These are phyloP conservation scores for Naumovozyma baii DNA, from an alignment of 805 yeast species.

Conservation along the genomic window DNA sequence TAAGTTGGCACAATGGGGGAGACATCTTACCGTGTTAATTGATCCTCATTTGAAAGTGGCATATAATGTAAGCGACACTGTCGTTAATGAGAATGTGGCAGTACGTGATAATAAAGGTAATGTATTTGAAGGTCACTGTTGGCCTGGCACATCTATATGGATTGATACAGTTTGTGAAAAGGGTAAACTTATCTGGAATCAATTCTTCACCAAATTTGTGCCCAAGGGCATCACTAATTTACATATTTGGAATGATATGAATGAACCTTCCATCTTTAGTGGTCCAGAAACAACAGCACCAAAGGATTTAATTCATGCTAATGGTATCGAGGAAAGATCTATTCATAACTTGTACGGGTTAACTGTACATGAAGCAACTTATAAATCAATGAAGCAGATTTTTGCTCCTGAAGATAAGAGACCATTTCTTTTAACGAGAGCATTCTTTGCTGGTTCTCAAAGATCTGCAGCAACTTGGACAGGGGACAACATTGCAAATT, in stretches of 20 bases:
- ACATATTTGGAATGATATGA: slow-evolving; percentile 96
- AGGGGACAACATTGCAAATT: slow-evolving; percentile 88
- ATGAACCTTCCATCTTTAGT: slow-evolving; percentile 88
- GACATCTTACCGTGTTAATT: slow-evolving; percentile 74
- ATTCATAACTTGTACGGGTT: slow-evolving; percentile 80
- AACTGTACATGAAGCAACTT: slow-evolving; percentile 73
- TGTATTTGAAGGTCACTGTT: slow-evolving; percentile 76
- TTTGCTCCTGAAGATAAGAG: slow-evolving; percentile 40
- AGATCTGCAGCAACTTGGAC: slow-evolving; percentile 93
- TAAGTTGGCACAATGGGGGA: slow-evolving; percentile 57
- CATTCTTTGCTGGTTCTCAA: slow-evolving; percentile 88
- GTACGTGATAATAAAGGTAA: slow-evolving; percentile 39
- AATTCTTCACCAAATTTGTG: slow-evolving; percentile 40
- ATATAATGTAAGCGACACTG: slow-evolving; percentile 51
- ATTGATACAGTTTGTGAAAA: slow-evolving; percentile 70
- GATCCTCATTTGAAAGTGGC: slow-evolving; percentile 84
- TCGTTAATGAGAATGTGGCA: slow-evolving; percentile 37
- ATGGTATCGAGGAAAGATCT: slow-evolving; percentile 82
- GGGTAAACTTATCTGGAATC: slow-evolving; percentile 52
- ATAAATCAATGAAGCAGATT: slow-evolving; percentile 49
- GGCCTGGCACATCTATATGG: slow-evolving; percentile 98
- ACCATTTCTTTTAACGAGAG: slow-evolving; percentile 81
- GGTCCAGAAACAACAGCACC: slow-evolving; percentile 94
- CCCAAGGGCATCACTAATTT: slow-evolving; percentile 47
- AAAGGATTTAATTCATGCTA: slow-evolving; percentile 67